Conservation (phyloP, 2,329 filamentous ascomycete genomes). For the Conoideocrella luteorostrata region DNA sequence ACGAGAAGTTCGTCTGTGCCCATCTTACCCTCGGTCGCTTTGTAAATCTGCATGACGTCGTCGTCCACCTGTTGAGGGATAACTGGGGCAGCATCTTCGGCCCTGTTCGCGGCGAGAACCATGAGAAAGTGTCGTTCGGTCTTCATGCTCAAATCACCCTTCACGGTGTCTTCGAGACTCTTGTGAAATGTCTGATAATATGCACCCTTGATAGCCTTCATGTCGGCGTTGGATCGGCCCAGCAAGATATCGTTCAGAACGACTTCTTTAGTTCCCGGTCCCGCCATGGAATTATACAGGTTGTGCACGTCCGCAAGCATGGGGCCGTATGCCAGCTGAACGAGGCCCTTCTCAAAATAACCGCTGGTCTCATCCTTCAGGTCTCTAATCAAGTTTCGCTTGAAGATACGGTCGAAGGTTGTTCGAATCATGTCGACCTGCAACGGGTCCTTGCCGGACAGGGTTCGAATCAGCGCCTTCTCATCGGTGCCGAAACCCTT, state of each 20-base stretch:
- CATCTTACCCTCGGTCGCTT: conserved; percentile 65
- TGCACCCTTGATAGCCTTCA: conserved; percentile 74
- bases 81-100: conserved; percentile 71
- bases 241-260: conserved; percentile 83
- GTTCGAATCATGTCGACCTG: conserved; percentile 64
- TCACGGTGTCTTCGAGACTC: conserved; percentile 65
- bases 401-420: conserved; percentile 58
- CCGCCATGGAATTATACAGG: conserved; percentile 66
- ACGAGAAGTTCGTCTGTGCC: conserved; percentile 71
- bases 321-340: conserved; percentile 72
- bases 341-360: conserved; percentile 67
- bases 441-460: conserved; percentile 69
- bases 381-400: conserved; percentile 66
- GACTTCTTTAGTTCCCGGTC: conserved; percentile 78
- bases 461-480: conserved; percentile 61
- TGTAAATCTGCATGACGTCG: conserved; percentile 71
- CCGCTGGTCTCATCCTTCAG: conserved; percentile 71
- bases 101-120: conserved; percentile 65
- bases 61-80: conserved; percentile 66
- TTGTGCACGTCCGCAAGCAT: conserved; percentile 68
- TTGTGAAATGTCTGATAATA: conserved; percentile 64
- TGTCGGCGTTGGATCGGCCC: conserved; percentile 76
- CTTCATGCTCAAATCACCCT: conserved; percentile 75
- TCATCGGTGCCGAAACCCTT: conserved; percentile 92
- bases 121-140: conserved; percentile 82